These are phyloP conservation scores for Lactarius psammicola DNA, from an alignment of 768 basidiomycete species.

Conservation along the genomic window DNA sequence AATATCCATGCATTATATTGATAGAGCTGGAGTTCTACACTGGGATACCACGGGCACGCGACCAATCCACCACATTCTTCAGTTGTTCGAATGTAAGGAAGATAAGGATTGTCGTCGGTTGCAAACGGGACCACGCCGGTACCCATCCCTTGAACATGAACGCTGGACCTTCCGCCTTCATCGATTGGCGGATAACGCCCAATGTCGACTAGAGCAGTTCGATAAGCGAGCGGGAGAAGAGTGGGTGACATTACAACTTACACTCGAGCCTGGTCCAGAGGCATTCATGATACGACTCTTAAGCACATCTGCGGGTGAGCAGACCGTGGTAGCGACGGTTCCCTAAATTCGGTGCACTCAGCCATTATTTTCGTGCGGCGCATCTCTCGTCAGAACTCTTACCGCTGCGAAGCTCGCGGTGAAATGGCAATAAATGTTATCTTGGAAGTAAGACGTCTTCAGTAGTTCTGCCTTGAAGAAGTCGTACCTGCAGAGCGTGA, in stretches of 20 bases:
- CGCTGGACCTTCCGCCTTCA: constrained; percentile 74
- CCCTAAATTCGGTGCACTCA: constrained; percentile 44
- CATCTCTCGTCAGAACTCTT: constrained; percentile 32
- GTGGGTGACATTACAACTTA: constrained; percentile 38
- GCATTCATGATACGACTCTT: constrained; percentile 93
- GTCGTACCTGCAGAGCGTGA: constrained; percentile 59
- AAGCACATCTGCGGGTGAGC: constrained; percentile 84
- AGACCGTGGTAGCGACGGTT: constrained; percentile 86
- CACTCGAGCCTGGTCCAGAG: constrained; percentile 73
- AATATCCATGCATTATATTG: constrained; percentile 1
- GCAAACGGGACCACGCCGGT: constrained; percentile 81
- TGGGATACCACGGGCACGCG: constrained; percentile 30
- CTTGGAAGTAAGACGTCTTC: constrained; percentile 66
- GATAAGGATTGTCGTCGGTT: constrained; percentile 86
- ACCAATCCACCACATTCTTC: constrained; percentile 67
- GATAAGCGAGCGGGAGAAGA: neutral
- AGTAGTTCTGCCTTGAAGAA: constrained; percentile 86
- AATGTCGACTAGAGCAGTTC: constrained; percentile 59
- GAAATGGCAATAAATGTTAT: constrained; percentile 83
- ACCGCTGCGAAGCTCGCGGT: constrained; percentile 86
- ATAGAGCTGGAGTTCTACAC: constrained; percentile 12
- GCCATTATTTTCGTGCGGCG: neutral
- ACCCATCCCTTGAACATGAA: constrained; percentile 95
- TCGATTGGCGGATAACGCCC: constrained; percentile 61
- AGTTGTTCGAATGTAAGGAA: constrained; percentile 83